Base-by-base conservation (phyloP, 306 rosid genomes). In the Benincasa hispida region DNA sequence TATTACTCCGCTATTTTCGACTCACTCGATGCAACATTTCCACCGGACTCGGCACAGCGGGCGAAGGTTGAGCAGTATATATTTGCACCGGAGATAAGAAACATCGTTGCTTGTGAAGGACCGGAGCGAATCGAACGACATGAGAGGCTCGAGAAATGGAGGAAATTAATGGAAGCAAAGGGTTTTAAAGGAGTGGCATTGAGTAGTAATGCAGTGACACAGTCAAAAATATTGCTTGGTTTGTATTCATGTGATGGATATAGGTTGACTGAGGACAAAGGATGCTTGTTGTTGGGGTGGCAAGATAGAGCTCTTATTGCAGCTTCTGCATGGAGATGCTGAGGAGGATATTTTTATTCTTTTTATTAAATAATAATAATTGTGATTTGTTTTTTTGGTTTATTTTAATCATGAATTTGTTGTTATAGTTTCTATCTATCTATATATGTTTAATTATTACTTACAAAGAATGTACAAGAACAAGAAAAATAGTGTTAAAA, bases 311-410 rank as follows among this genome's bases (percentile, higher is more conserved):
- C 97, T 27, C 78, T 89, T 0, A 81, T 91, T 42, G 94, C 98
- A 69, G 96, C 98, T 5, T 93, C 97, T 84, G 97, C 97, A 25
- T 93, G 98, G 97, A 87, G 96, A 10, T 88, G 92, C 81, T 93
- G 84, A 85, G 11, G 6, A 22, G 13, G 47, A 63, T 63, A 63
- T 63, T 35, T 54, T 54, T 24, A n/a, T 19, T 66, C 30, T 21
- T 66, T 66, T 66, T 62, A 65, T 62, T 17, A 61, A 21, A 61
- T 53, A 19, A 53, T 53, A 53, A 53, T 61, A 69, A 24, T 69
- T 69, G 39, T 69, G 51, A 45, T 69, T 45, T 45, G 1, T 28
- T 61, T 13, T 68, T 39, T 69, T 47, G 8, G 39, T 47, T 70
- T 7, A 19, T 47, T 70, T 68, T 42, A 54, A 53, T 6, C 25